phyloP scores from a whole-genome alignment of 257 asterid genomes.

The Ligustrum vulgare region DNA sequence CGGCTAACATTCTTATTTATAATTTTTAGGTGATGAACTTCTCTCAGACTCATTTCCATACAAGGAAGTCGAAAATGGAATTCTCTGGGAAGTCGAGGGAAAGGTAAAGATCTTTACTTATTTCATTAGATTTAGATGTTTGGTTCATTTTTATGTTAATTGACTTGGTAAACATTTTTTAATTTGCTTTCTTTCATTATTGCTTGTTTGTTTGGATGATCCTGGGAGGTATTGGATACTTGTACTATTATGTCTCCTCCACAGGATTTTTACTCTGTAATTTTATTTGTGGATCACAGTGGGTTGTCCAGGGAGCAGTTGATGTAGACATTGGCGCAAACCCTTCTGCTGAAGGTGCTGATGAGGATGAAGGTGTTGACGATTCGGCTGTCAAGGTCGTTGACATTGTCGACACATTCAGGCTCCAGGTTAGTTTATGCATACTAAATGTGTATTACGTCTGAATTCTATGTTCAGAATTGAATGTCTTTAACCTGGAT shows the following conservation, averaged over 20 bases:
- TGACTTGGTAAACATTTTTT: background rate
- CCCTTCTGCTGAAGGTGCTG: conserved; percentile 85
- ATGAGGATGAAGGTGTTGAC: conserved; percentile 78
- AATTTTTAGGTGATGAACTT: conserved; percentile 70
- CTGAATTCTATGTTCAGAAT: background rate
- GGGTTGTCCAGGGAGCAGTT: conserved; percentile 70
- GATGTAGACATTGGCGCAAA: conserved; percentile 91
- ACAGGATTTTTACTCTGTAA: background rate
- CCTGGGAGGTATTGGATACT: background rate
- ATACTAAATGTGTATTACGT: background rate
- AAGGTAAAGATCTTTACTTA: conserved; percentile 44
- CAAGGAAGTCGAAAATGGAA: conserved; percentile 68
- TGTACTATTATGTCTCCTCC: background rate
- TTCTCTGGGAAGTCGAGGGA: conserved; percentile 89
- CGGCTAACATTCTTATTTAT: background rate
- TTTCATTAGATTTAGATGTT: background rate
- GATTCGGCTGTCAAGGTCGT: conserved; percentile 67
- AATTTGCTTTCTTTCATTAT: background rate
- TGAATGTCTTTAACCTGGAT: background rate
- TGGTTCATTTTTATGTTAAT: background rate
- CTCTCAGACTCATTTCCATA: conserved; percentile 90
- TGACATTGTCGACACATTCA: conserved; percentile 86
- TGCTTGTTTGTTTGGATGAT: background rate
- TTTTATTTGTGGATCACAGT: conserved; percentile 39
- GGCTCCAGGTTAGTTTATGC: conserved; percentile 63